Conservation (phyloP, 148 eudicot genomes). For the Chenopodium album region DNA sequence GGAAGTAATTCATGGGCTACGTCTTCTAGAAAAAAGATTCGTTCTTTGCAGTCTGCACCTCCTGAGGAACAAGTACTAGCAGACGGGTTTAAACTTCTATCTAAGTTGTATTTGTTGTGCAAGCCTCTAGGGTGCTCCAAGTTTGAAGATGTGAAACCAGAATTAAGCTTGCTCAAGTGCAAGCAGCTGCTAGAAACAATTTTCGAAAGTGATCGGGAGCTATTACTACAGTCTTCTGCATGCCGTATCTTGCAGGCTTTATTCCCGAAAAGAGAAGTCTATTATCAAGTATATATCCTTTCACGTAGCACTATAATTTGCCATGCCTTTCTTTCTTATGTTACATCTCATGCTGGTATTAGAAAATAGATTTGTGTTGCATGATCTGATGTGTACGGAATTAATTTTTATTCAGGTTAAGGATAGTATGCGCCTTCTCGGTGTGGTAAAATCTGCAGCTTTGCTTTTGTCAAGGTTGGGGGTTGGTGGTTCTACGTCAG, state of each 20-base stretch:
- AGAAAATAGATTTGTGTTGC: neutral
- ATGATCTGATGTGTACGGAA: slow-evolving; percentile 15
- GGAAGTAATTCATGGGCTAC: slow-evolving; percentile 66
- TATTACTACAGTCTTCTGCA: slow-evolving; percentile 85
- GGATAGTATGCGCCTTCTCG: slow-evolving; percentile 89
- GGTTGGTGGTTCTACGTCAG: slow-evolving; percentile 69
- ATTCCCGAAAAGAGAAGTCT: slow-evolving; percentile 73
- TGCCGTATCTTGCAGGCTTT: slow-evolving; percentile 88
- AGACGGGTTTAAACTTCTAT: slow-evolving; percentile 89
- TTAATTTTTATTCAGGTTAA: slow-evolving; percentile 59
- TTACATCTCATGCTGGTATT: neutral
- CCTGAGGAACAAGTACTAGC: slow-evolving; percentile 85
- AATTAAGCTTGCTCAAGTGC: slow-evolving; percentile 63
- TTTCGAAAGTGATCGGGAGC: slow-evolving; percentile 91
- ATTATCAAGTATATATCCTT: slow-evolving; percentile 64
- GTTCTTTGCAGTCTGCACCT: slow-evolving; percentile 63
- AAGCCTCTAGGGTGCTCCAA: slow-evolving; percentile 50
- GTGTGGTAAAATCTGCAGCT: slow-evolving; percentile 79
- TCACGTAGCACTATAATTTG: slow-evolving; percentile 1
- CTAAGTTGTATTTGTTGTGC: slow-evolving; percentile 61
- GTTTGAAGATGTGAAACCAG: slow-evolving; percentile 56
- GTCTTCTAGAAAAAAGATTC: slow-evolving; percentile 62
- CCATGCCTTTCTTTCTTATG: slow-evolving; percentile 4
- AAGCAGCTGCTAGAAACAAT: slow-evolving; percentile 76
- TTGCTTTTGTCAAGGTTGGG: slow-evolving; percentile 75